Base-by-base conservation (phyloP, 116 monocot genomes). In the Posidonia oceanica region DNA sequence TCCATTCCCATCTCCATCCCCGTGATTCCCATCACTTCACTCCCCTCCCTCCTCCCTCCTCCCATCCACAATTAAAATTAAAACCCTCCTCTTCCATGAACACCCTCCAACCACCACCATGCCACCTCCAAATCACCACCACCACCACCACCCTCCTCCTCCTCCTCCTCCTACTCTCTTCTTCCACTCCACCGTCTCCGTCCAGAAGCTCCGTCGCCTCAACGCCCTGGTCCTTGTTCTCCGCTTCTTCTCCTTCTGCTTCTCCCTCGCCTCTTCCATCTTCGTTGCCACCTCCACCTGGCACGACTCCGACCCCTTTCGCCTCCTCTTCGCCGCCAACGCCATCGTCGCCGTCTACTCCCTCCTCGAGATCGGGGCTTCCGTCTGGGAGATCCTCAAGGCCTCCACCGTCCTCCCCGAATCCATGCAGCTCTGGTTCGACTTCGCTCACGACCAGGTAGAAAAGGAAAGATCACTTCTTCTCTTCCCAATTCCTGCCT, bases 381-480 rank as follows among this genome's bases (percentile, higher is more conserved):
- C 89, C n/a, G 56, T 85, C 8, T 87, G 87, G 84, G 93, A 92
- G 82, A 81, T 92, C 38, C 71, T 89, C 39, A 76, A 71, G 40
- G 89, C 81, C 3, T 54, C 77, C 70, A 97, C 97, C 2, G 77
- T 78, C 52, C 84, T 97, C 52, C 97, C 97, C 17, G 85, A 92
- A 63, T 8, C 81, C 12, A 7, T 91, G 20, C 97, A 98, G 81
- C 85, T 98, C 82, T 98, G 97, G 93, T 90, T 98, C 84, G 97
- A 98, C 70, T 98, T 98, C 85, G 69, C 67, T 36, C 97, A 97
- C 77, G 97, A 98, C 63, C 96, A 96, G 87, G 95, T 95, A 17
- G 36, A 14, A 7, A 5, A 42, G 1, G 42, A 41, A 44, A 7
- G 16, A 18, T 6, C 66, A 10, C 18, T 21, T 37, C 40, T 44